Percentiles rank a stretch among this genome's conserved stretches.
These are phyloP conservation scores for Nicotiana sylvestris DNA, from an alignment of 257 asterid genomes.

Conservation along the genomic window DNA sequence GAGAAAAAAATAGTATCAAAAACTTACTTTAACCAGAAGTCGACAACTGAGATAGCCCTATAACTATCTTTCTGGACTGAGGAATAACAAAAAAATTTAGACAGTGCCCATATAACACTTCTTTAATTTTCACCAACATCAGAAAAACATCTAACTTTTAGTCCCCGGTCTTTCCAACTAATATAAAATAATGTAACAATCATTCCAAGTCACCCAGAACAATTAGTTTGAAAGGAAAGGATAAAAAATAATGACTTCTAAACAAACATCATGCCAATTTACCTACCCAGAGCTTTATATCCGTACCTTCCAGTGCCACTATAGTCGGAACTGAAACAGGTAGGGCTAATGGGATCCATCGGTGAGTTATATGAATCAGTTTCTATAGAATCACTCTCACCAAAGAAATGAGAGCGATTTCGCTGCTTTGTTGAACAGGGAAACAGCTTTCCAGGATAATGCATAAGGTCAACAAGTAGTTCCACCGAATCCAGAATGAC, in stretches of 20 bases:
- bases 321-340: slow-evolving; percentile 52
- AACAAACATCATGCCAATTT: neutral
- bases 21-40: neutral
- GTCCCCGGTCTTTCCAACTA: neutral
- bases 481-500: slow-evolving; percentile 68
- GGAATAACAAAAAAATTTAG: neutral
- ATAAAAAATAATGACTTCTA: neutral
- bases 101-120: neutral
- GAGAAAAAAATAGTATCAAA: neutral
- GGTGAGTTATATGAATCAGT: slow-evolving; percentile 85
- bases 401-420: slow-evolving; percentile 60
- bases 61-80: neutral
- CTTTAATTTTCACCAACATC: neutral
- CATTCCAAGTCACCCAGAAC: neutral
- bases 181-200: neutral
- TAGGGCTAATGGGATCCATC: slow-evolving; percentile 76
- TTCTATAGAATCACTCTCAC: slow-evolving; percentile 74
- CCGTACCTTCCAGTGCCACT: slow-evolving; percentile 68
- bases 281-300: slow-evolving; percentile 5
- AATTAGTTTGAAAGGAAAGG: neutral
- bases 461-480: slow-evolving; percentile 76
- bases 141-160: neutral
- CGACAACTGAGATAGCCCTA: slow-evolving; percentile 1
- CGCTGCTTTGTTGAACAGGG: slow-evolving; percentile 64
- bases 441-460: slow-evolving; percentile 73